Evolutionary conservation across 1,284 basidiomycete genomes (phyloP).

Genomic region (Melampsora larici-populina): DNA sequence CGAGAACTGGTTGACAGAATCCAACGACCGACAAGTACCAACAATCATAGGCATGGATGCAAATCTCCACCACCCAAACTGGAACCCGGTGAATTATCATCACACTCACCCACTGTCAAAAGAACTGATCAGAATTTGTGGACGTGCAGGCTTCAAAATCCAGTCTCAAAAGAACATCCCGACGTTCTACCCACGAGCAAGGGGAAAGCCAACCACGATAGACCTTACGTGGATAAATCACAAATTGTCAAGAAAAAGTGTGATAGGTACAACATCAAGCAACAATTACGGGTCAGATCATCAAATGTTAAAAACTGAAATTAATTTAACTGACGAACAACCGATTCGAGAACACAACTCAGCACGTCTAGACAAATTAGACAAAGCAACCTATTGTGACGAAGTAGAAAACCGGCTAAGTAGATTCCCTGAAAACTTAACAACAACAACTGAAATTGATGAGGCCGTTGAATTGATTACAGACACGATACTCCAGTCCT

Average conservation of each 20-base stretch:
- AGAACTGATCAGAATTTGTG: not conserved
- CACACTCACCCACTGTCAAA: not conserved
- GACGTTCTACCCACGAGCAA: not conserved
- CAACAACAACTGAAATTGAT: not conserved
- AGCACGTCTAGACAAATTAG: no score
- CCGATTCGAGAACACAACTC: not conserved
- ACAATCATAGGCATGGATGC: not conserved
- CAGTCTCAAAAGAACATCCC: not conserved
- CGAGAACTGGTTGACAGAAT: not conserved
- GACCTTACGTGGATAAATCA: not conserved
- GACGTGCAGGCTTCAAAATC: not conserved
- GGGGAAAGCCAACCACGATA: not conserved
- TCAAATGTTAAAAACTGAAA: not conserved
- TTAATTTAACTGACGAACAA: not conserved
- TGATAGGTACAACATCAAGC: not conserved
- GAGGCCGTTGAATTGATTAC: not conserved
- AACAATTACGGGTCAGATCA: not conserved
- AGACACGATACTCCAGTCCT: not conserved
- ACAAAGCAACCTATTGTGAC: no score
- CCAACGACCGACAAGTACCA: not conserved
- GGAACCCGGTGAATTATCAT: not conserved
- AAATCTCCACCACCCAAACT: not conserved
- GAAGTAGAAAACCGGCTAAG: no score
- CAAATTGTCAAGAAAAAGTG: not conserved
- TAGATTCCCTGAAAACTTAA: not conserved